Percentiles rank a stretch among this genome's conserved stretches.
These are phyloP conservation scores for Agrostemma githago DNA, from an alignment of 148 eudicot genomes.

Conservation along the genomic window DNA sequence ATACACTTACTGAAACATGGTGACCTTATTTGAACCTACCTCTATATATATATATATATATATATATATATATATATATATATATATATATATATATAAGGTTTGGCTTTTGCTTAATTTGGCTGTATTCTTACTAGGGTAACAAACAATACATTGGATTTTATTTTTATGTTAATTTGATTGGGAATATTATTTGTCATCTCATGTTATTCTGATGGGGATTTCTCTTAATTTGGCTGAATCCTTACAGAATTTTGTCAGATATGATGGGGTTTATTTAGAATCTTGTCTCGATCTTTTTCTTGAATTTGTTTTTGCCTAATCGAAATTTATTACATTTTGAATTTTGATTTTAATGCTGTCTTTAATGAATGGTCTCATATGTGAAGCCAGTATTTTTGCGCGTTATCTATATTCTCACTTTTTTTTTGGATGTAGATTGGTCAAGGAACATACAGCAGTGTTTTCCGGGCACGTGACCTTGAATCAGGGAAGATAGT, in stretches of 20 bases:
- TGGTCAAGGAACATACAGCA: slow-evolving; percentile 92
- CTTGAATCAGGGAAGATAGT: slow-evolving; percentile 69
- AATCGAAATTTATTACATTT: no score
- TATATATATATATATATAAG: no score
- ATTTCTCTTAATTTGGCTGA: no score
- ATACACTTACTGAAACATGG: no score
- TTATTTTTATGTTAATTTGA: neutral
- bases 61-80: no score
- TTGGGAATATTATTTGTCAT: slow-evolving; percentile 20
- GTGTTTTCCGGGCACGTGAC: slow-evolving; percentile 76
- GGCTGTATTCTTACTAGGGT: slow-evolving; percentile 18
- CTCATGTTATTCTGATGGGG: neutral
- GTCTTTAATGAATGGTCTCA: no score
- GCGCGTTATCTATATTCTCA: neutral
- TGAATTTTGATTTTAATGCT: no score
- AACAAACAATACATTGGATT: neutral
- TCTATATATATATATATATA: no score
- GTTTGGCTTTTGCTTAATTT: slow-evolving; percentile 7
- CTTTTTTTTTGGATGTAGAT: slow-evolving; percentile 38
- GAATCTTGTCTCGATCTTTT: slow-evolving; percentile 6
- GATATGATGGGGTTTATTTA: slow-evolving; percentile 17
- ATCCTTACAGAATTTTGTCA: slow-evolving; percentile 10
- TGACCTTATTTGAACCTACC: no score
- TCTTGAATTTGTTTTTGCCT: no score
- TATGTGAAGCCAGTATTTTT: no score